Percentiles rank a stretch among this genome's conserved stretches.
Conservation (phyloP, 225 moss, liverwort and hornwort species). For the Rhytidiadelphus loreus region DNA sequence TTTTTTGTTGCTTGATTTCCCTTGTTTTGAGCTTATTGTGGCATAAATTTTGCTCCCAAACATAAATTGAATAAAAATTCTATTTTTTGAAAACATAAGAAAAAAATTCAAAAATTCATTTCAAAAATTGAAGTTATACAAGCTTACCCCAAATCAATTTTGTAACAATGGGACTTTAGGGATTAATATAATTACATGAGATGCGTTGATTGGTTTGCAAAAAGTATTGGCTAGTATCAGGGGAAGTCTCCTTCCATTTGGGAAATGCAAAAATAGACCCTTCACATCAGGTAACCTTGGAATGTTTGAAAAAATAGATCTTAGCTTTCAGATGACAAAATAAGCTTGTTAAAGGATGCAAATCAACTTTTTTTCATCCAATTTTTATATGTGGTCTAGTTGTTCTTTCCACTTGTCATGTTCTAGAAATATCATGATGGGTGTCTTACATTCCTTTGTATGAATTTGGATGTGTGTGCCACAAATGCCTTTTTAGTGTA, state of each 20-base stretch:
- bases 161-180: background rate
- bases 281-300: background rate
- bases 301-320: background rate
- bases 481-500: background rate
- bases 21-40: too few species aligned
- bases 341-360: background rate
- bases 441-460: background rate
- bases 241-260: background rate
- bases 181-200: too few species aligned
- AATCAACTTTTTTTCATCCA: background rate
- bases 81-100: too few species aligned
- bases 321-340: background rate
- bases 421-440: background rate
- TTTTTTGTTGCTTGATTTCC: too few species aligned
- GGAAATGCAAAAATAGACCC: background rate
- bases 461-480: background rate
- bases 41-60: too few species aligned
- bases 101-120: too few species aligned
- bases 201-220: background rate
- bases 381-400: background rate
- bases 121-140: too few species aligned
- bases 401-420: background rate
- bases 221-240: background rate
- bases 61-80: too few species aligned
- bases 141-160: too few species aligned